Evolutionary conservation across 306 rosid genomes (phyloP), one percentile per base, ranked within the genome.

Genomic region (Castanopsis chinensis): DNA sequence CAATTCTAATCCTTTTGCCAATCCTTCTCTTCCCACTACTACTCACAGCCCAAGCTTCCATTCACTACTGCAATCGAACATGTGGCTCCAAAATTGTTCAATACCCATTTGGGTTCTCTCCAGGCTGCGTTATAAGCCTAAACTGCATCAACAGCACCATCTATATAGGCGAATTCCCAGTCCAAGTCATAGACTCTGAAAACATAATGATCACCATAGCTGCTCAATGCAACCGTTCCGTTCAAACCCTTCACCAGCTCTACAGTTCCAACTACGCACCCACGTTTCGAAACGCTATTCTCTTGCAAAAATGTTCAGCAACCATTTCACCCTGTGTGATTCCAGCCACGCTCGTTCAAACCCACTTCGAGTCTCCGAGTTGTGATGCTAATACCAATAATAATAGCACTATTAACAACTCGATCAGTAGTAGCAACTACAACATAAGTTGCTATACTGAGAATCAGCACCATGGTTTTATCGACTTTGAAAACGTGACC

Each of bases 91-190:
- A 37, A 27, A 82, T 32, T 30, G 35, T 83, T 43, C 84, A 70
- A 6, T 87, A 86, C 81, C 98, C 98, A 0, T 88, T 95, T 21
- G 99, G 99, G 7, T 93, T 91, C 89, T 93, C 98, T 54, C 72
- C 85, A 84, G 94, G 81, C 69, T 95, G 98, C 75, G 18, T 25
- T 76, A 89, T 95, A 85, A 92, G 74, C 28, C 88, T 95, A 41
- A 80, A 83, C 76, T 95, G 97, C 82, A 80, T 68, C 21, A 28
- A 21, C 69, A 83, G 81, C 30, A 28, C 35, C 80, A 45, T 83
- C 80, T 27, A 58, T 78, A 74, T 95, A 78, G 90, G 93, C 0
- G 84, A 89, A 6, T 95, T 91, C 75, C 92, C 91, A 0, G 84
- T 93, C 8, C 60, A 87, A 18, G 45, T 73, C 0, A 58, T 93